phyloP scores from a whole-genome alignment of 805 yeast genomes.

The Candida golubevii region DNA sequence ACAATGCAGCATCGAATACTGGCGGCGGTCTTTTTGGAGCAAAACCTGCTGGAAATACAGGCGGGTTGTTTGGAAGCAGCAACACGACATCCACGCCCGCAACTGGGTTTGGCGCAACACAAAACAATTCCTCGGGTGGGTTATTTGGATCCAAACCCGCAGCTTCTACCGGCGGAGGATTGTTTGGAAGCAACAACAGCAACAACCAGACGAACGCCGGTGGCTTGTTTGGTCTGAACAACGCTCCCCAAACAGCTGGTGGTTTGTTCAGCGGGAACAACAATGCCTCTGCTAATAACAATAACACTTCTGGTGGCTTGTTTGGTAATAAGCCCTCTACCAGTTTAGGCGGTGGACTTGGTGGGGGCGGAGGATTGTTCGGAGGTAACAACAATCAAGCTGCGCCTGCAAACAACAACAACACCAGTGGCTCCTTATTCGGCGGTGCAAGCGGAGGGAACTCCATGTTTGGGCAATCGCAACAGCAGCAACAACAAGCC shows the following conservation, averaged over 20 bases:
- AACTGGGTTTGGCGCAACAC: conserved; percentile 13
- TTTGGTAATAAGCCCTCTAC: conserved; percentile 15
- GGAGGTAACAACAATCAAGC: conserved; percentile 17
- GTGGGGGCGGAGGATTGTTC: conserved; percentile 18
- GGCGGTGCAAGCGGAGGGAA: conserved; percentile 21
- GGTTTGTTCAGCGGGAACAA: conserved; percentile 30
- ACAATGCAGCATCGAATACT: conserved; percentile 16
- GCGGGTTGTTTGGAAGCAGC: conserved; percentile 17
- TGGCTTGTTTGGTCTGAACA: conserved; percentile 40
- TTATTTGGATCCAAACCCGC: conserved; percentile 25
- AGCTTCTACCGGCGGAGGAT: conserved; percentile 20
- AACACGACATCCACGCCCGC: conserved; percentile 6
- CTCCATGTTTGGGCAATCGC: conserved; percentile 25
- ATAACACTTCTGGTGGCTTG: conserved; percentile 16
- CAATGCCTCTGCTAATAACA: conserved; percentile 14
- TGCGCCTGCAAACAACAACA: conserved; percentile 11
- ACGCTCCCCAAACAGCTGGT: conserved; percentile 11
- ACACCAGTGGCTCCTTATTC: conserved; percentile 13
- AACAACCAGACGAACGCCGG: conserved; percentile 15
- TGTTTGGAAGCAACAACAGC: conserved; percentile 15
- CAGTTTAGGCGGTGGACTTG: conserved; percentile 7
- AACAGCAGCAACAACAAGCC: conserved; percentile 23
- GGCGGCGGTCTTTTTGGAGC: conserved; percentile 31
- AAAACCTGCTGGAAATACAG: conserved; percentile 14
- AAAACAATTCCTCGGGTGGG: conserved; percentile 26